Base-by-base conservation (phyloP, 331 rosid species). In the Phaseolus coccineus region DNA sequence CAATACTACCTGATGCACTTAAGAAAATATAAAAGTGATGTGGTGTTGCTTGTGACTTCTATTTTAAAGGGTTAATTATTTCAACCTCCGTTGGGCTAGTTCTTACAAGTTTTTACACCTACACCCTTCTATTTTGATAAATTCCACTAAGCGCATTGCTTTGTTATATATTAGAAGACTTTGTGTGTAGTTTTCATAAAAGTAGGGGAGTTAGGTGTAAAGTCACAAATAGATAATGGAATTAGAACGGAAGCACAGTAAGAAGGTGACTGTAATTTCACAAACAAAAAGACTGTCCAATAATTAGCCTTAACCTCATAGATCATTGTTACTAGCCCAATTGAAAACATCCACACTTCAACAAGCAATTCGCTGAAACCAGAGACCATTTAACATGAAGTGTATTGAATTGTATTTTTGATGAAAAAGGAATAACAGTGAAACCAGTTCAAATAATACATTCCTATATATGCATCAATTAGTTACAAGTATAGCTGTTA, bases 391-490 rank as follows among this genome's bases (percentile, higher is more conserved):
- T 42, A 74, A 42, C 11, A 42, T 9, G 46, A 71, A 56, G 61
- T 62, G 4, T 12, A 35, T 40, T 28, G 13, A 65, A 70, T 42
- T 42, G 35, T 33, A 33, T 55, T 58, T 24, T 67, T 33, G 53
- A n/a, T 31, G 25, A 24, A 63, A 35, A 70, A n/a, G 53, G 59
- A 52, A 61, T 46, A 28, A 40, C 27, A 59, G 71, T 50, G 77
- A 80, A 71, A 55, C 48, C 44, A 47, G 9, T 46, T 24, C 52
- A 13, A 14, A n/a, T 13, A 28, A 59, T 28, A 37, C 25, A 55
- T 16, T 40, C 44, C 37, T 22, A 25, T 16, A 19, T 44, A 78
- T 67, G 44, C 81, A 83, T 59, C 78, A 39, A 39, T 16, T 67
- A 50, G 53, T 74, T 19, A 53, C 47, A 55, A 46, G 14, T 46